Base-by-base conservation (phyloP, 2,329 filamentous ascomycete genomes). In the Phialophora expanda region DNA sequence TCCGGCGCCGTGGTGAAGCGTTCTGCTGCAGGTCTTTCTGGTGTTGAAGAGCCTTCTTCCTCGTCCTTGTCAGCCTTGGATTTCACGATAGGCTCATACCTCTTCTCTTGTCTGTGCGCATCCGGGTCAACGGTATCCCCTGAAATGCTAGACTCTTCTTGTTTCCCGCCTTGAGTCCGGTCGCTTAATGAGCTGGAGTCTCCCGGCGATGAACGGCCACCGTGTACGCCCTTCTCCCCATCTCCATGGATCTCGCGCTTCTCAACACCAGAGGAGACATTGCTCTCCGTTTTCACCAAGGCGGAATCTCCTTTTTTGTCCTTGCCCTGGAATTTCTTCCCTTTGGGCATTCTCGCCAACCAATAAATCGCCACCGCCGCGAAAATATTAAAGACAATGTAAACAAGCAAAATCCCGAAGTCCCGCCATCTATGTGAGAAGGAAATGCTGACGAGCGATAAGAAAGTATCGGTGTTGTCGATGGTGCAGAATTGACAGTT, bases 331-430 rank as follows among this genome's bases (percentile, higher is more conserved):
- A 71, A 75, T 71, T 78, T 79, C 73, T 64, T 64, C 6, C 65
- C 65, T 22, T 79, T 80, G 17, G 84, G 84, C 70, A 86, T 81
- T n/a, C 84, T 76, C 22, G 80, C 73, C 48, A 85, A 73, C 82
- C 83, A 86, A 74, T 87, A 86, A 22, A 87, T 72, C 48, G 78
- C 76, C 8, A 84, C 73, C 0, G 85, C 84, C 0, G 75, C 81
- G 32, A 75, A 68, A 20, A 82, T 73, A 70, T 87, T 87, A 74
- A 86, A 84, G 44, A 79, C 76, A 60, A 85, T 77, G 66, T 79
- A 86, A 2, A 75, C 82, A 77, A 81, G 85, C 62, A 86, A 74
- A 55, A 87, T 76, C 2, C 85, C 85, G 62, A 85, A 84, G 69
- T 86, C 83, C 54, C 84, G 77, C 84, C 84, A 85, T n/a, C 76